phyloP scores from a whole-genome alignment of 1,284 basidiomycete genomes.

The Naganishia liquefaciens region DNA sequence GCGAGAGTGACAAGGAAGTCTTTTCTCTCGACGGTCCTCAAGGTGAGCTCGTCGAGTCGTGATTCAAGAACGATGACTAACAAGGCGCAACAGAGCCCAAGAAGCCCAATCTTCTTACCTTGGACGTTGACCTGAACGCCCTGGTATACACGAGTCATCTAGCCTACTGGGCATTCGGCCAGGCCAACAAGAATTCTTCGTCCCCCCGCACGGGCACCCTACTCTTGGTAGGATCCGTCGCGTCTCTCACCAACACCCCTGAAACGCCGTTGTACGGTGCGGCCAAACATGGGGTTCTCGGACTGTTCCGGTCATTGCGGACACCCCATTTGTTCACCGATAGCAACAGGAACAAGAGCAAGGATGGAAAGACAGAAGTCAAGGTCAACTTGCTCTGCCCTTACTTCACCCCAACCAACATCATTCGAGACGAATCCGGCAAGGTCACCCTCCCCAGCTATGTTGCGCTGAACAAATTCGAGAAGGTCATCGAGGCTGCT shows the following conservation, averaged over 20 bases:
- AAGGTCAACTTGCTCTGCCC: constrained; percentile 33
- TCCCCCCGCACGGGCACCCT: constrained; percentile 29
- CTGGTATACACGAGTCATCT: constrained; percentile 33
- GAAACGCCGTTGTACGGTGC: constrained; percentile 33
- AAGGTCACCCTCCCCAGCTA: constrained; percentile 8
- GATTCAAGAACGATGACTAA: neutral
- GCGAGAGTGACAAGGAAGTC: constrained; percentile 24
- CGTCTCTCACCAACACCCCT: constrained; percentile 26
- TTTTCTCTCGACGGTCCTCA: constrained; percentile 16
- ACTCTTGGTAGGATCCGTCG: constrained; percentile 33
- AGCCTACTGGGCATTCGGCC: constrained; percentile 33
- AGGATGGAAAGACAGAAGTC: constrained; percentile 24
- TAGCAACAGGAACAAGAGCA: constrained; percentile 26
- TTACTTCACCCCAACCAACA: constrained; percentile 32
- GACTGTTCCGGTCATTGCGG: constrained; percentile 32
- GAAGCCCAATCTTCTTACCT: constrained; percentile 31
- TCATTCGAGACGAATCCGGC: constrained; percentile 26
- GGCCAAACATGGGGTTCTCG: constrained; percentile 34
- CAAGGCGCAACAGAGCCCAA: constrained; percentile 9
- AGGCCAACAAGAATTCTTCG: constrained; percentile 7
- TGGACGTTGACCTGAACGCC: constrained; percentile 32
- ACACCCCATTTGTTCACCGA: constrained; percentile 24
- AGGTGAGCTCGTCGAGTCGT: constrained; percentile 8
- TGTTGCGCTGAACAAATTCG: constrained; percentile 28
- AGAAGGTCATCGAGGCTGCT: constrained; percentile 31